These are phyloP conservation scores for Carex arenaria DNA, from an alignment of 202 grass and related monocot species.

Conservation along the genomic window DNA sequence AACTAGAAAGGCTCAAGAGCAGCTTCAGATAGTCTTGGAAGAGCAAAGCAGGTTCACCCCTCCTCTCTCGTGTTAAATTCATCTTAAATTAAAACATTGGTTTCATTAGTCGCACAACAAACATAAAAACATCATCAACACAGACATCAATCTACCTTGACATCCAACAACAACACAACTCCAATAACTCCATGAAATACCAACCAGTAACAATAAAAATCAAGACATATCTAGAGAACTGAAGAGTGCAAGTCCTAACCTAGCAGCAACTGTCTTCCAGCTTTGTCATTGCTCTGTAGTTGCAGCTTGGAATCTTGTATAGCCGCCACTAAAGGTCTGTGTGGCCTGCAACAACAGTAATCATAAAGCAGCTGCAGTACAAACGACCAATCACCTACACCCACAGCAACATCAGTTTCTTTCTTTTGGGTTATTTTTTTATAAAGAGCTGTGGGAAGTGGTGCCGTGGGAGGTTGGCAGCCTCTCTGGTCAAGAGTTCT, in stretches of 20 bases:
- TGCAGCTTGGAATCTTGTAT: background rate
- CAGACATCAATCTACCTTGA: background rate
- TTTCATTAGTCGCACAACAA: background rate
- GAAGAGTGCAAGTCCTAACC: background rate
- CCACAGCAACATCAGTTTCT: too few relatives aligned
- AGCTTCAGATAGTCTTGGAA: slow-evolving; percentile 91
- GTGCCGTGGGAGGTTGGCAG: too few relatives aligned
- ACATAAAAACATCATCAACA: background rate
- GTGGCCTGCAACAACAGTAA: too few relatives aligned
- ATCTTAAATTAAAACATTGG: background rate
- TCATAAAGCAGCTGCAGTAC: too few relatives aligned
- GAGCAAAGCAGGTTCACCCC: slow-evolving; percentile 76
- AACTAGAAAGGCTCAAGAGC: slow-evolving; percentile 89
- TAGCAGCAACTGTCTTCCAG: background rate
- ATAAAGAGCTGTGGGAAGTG: too few relatives aligned
- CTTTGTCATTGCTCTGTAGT: background rate
- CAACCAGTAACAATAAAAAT: background rate
- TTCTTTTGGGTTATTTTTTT: too few relatives aligned
- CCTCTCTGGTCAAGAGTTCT: too few relatives aligned
- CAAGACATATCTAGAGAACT: background rate
- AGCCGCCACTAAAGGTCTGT: too few relatives aligned
- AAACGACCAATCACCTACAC: too few relatives aligned
- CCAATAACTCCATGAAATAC: background rate
- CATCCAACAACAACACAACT: background rate
- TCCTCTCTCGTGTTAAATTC: background rate